Base-by-base conservation (phyloP, 2,329 filamentous ascomycete genomes). In the Phaeosphaeriaceae sp. region DNA sequence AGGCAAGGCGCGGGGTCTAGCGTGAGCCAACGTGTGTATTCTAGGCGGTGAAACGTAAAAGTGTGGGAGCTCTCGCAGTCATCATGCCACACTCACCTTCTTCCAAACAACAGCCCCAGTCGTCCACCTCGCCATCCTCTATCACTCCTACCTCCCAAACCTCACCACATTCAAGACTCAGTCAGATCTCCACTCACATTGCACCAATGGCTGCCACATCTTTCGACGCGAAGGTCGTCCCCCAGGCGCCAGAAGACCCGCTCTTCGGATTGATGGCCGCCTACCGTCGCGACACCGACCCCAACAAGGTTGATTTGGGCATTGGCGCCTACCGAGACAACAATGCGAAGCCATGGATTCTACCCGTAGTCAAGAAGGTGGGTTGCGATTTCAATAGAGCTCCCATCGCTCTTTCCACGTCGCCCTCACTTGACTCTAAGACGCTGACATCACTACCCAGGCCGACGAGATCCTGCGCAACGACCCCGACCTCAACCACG, bases 361-460 rank as follows among this genome's bases (percentile, higher is more conserved):
- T 99, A 64, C 94, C 95, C 21, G 94, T 98, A 2, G 94, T 98
- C 62, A 96, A 93, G 83, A 96, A 97, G 91, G 94, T 97, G 82
- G 75, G 83, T 56, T 24, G 23, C 15, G 9, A 15, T 4, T 26
- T 10, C 2, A 15, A 11, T 21, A 8, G 28, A 54, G 52, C 52
- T 54, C 17, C 30, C 24, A n/a, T 13, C 26, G 15, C 48, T 44
- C 47, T 49, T 26, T 26, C n/a, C 53, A 30, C 55, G 50, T 6
- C 3, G 17, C 35, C 35, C 17, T n/a, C 35, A n/a, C 15, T 13
- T 17, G 13, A 7, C 17, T n/a, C n/a, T n/a, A n/a, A n/a, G 15
- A 40, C 35, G 63, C 73, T 74, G 54, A 75, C 66, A 43, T 50
- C 57, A 48, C 50, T 58, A 52, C 66, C 53, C 77, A 98, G 94